Evolutionary conservation across 169 alveolate species (phyloP).

Genomic region (Plasmodium gaboni): DNA sequence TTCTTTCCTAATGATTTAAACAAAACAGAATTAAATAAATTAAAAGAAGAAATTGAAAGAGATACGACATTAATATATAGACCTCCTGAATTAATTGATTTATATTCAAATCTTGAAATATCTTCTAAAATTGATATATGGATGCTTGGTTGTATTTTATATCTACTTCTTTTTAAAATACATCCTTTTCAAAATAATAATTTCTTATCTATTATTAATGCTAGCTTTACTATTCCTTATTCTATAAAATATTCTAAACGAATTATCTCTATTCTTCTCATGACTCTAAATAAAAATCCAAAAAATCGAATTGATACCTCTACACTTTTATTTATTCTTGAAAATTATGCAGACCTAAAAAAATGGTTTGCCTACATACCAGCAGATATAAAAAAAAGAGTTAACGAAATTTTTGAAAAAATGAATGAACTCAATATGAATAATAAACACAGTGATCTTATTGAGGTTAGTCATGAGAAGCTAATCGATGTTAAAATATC

Average conservation of each 20-base stretch:
- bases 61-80: constrained; percentile 92
- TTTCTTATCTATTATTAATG: constrained; percentile 77
- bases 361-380: constrained; percentile 50
- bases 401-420: constrained; percentile 62
- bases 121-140: constrained; percentile 90
- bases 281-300: constrained; percentile 66
- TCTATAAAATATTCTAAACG: constrained; percentile 40
- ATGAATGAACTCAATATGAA: constrained; percentile 45
- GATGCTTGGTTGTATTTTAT: constrained; percentile 93
- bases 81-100: constrained; percentile 94
- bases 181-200: constrained; percentile 82
- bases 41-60: constrained; percentile 88
- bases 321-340: constrained; percentile 64
- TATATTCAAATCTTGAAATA: constrained; percentile 82
- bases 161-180: constrained; percentile 76
- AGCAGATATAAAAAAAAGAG: constrained; percentile 34
- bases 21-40: constrained; percentile 52
- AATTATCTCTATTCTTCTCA: constrained; percentile 44
- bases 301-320: constrained; percentile 48
- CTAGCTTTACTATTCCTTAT: constrained; percentile 66
- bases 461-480: constrained; percentile 45
- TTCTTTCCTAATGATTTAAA: constrained; percentile 74
- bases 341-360: constrained; percentile 71
- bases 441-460: constrained; percentile 44
- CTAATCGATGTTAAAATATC: constrained; percentile 35